Conservation (phyloP, 495 filamentous ascomycete species). For the Aspergillus biplanus region DNA sequence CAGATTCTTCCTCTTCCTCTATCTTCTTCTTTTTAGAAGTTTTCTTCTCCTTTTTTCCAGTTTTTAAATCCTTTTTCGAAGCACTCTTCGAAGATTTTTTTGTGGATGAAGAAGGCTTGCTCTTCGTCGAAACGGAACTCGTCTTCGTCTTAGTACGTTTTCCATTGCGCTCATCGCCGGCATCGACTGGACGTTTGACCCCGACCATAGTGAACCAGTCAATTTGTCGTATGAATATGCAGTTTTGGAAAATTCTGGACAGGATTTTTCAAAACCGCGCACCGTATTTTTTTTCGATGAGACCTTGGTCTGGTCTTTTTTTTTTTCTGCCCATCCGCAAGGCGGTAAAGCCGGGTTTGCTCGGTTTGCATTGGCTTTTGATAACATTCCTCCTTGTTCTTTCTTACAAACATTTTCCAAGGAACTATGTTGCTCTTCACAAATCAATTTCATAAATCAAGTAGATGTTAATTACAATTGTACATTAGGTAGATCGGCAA, state of each 20-base stretch:
- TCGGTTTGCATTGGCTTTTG: constrained; percentile 31
- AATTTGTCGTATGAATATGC: constrained; percentile 11
- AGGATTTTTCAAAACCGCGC: constrained; percentile 8
- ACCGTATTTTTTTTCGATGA: constrained; percentile 16
- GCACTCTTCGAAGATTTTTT: constrained; percentile 39
- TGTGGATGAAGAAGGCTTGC: constrained; percentile 33
- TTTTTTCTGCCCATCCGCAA: constrained; percentile 29
- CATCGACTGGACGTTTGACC: constrained; percentile 48
- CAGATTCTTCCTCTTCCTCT: constrained; percentile 35
- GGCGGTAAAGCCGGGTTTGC: constrained; percentile 36
- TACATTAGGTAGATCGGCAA: neutral
- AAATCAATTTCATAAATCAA: constrained; percentile 11
- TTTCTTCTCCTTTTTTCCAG: constrained; percentile 42
- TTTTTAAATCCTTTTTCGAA: constrained; percentile 31
- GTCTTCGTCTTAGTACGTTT: constrained; percentile 52
- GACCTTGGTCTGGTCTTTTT: constrained; percentile 38
- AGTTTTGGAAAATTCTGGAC: neutral
- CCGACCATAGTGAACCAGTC: constrained; percentile 42
- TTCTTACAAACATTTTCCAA: neutral
- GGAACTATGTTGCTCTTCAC: neutral
- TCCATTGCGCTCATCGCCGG: constrained; percentile 50
- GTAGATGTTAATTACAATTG: neutral
- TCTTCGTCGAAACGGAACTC: constrained; percentile 38
- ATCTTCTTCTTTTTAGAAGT: constrained; percentile 36
- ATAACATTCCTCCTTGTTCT: constrained; percentile 31